A percentile compares a stretch with the other conserved stretches of the same genome.
Conservation (phyloP, 1,284 basidiomycete genomes). For the Ustilago curta region DNA sequence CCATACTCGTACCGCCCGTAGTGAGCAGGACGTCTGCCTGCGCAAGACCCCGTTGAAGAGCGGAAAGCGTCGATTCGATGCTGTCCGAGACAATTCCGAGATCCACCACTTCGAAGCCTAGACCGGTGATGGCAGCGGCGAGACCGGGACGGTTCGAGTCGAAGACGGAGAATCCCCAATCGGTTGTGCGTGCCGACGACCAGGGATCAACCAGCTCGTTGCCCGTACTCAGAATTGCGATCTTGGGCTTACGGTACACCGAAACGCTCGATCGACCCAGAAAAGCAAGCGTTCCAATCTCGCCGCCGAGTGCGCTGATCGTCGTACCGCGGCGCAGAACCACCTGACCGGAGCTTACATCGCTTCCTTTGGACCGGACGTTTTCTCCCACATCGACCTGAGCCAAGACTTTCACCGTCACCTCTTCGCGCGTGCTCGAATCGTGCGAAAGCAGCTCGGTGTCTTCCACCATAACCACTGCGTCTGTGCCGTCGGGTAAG, state of each 20-base stretch:
- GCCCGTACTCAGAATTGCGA: conserved; percentile 85
- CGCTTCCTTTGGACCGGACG: conserved; percentile 79
- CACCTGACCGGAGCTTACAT: conserved; percentile 77
- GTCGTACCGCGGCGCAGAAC: conserved; percentile 77
- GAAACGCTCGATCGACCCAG: conserved; percentile 78
- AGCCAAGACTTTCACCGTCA: conserved; percentile 77
- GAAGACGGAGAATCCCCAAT: conserved; percentile 59
- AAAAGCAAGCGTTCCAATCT: conserved; percentile 85
- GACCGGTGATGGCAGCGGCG: conserved; percentile 76
- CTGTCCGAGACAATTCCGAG: conserved; percentile 82
- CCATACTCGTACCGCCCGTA: conserved; percentile 91
- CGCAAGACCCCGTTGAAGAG: conserved; percentile 75
- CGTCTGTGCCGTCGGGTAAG: conserved; percentile 80
- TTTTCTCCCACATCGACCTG: conserved; percentile 79
- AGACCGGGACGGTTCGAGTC: conserved; percentile 87
- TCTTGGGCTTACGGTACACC: conserved; percentile 78
- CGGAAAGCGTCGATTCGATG: conserved; percentile 75
- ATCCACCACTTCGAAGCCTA: conserved; percentile 83
- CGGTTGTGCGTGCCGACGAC: conserved; percentile 24
- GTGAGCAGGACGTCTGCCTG: conserved; percentile 81
- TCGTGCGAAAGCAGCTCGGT: conserved; percentile 76
- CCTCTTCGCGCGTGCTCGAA: conserved; percentile 77
- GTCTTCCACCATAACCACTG: conserved; percentile 92
- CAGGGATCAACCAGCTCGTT: conserved; percentile 82
- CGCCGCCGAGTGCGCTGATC: conserved; percentile 79